Conservation (phyloP, 257 asterid species). For the Solanum sparsipilum region DNA sequence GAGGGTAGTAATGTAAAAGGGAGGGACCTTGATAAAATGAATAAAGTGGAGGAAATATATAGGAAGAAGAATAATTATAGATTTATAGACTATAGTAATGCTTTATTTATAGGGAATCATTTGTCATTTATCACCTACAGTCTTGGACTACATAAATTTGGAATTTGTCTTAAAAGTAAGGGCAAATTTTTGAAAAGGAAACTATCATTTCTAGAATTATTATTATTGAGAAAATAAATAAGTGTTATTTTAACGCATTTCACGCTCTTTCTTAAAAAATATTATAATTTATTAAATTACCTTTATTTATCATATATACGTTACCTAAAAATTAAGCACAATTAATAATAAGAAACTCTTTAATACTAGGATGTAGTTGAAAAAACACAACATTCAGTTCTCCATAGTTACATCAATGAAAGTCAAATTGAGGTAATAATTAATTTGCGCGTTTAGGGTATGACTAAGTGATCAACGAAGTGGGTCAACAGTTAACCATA, state of each 20-base stretch:
- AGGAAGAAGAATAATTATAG: not conserved
- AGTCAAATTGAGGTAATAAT: not conserved
- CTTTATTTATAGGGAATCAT: not conserved
- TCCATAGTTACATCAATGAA: not conserved
- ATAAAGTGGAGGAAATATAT: constrained; percentile 4
- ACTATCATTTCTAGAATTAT: not conserved
- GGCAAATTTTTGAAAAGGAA: not conserved
- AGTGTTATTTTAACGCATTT: too few species aligned
- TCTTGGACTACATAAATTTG: constrained; percentile 1
- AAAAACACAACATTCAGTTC: not conserved
- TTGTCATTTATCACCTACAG: not conserved
- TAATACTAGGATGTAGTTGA: not conserved
- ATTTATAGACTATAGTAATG: not conserved
- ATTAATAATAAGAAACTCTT: not conserved
- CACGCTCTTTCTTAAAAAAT: too few species aligned
- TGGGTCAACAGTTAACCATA: accelerated
- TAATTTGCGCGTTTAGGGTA: not conserved
- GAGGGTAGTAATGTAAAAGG: not conserved
- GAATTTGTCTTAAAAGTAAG: not conserved
- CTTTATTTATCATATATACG: too few species aligned
- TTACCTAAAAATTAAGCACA: not conserved
- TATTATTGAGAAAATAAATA: too few species aligned
- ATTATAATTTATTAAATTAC: too few species aligned
- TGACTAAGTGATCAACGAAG: not conserved
- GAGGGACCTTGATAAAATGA: constrained; percentile 10